Base-by-base conservation (phyloP, 2,329 filamentous ascomycete species). In the Scopulariopsis brevicaulis region DNA sequence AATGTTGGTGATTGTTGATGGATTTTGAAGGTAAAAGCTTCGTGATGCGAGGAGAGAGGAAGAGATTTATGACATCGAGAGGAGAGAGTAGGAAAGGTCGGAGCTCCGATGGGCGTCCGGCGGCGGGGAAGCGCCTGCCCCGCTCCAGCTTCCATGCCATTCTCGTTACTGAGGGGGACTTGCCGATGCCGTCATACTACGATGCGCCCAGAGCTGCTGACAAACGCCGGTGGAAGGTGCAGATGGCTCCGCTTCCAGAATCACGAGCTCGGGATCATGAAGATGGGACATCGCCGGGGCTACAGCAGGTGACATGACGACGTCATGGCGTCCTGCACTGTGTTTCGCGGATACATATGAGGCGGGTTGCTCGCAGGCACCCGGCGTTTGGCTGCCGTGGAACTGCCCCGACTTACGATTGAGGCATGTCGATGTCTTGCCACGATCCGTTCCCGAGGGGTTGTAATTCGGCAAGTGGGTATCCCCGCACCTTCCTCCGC, bases 61-160 rank as follows among this genome's bases (percentile, higher is more conserved):
- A 52, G 53, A 58, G 51, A 46, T 58, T 57, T 46, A 22, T 11
- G 20, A 11, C n/a, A 11, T 20, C 59, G 57, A 57, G 60, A 58
- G 43, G 46, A 35, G 40, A 22, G n/a, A 20, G n/a, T 10, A 43
- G 46, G 55, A 25, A 56, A 53, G 28, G 50, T 58, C 56, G 56
- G 56, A 58, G 56, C 53, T 58, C 56, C 56, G 56, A 58, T 58
- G 50, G n/a, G 34, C 43, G 56, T 32, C 51, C 56, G 56, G 56
- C 56, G 53, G 56, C 56, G 56, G 56, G 56, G 56, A 58, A 25
- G 28, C 50, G 22, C 18, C 34, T 54, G 56, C 56, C 56, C 56
- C 56, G 56, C 56, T 54, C 56, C n/a, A 58, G 56, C 55, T 58
- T 58, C 56, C 14, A 53, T 51, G 35, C 34, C 56, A 35, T 43